phyloP scores from a whole-genome alignment of 805 yeast genomes.

The Saccharomycopsis malanga region DNA sequence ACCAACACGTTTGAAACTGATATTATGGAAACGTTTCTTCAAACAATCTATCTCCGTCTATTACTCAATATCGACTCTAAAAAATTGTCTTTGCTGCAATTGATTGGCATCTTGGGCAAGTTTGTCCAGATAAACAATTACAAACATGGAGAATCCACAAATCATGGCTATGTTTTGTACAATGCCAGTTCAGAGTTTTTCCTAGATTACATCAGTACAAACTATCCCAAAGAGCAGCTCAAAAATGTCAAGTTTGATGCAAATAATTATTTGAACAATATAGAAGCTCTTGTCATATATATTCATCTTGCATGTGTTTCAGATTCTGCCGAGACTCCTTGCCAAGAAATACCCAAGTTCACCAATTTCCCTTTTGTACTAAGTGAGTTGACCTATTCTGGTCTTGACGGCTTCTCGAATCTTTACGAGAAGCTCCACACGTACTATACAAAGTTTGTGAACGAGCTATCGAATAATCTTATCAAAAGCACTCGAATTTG shows the following conservation, averaged over 20 bases:
- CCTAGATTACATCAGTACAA: constrained; percentile 30
- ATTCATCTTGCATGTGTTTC: not conserved
- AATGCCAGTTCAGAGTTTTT: constrained; percentile 35
- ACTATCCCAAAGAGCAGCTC: constrained; percentile 27
- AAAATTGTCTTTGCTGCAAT: constrained; percentile 25
- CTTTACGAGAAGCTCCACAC: not conserved
- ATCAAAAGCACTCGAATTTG: constrained; percentile 17
- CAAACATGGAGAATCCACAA: constrained; percentile 8
- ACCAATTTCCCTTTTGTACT: constrained; percentile 10
- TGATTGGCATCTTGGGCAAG: constrained; percentile 33
- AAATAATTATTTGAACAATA: not conserved
- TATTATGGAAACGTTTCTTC: constrained; percentile 43
- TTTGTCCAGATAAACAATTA: constrained; percentile 30
- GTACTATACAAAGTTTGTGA: constrained; percentile 13
- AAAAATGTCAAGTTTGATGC: constrained; percentile 4
- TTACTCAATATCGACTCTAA: constrained; percentile 34
- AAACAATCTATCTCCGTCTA: constrained; percentile 44
- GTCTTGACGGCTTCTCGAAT: not conserved
- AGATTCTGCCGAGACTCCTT: not conserved
- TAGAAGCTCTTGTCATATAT: constrained; percentile 1
- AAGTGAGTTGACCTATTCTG: constrained; percentile 9
- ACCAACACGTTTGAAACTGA: constrained; percentile 41
- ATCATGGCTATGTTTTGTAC: constrained; percentile 30
- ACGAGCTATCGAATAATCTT: constrained; percentile 12
- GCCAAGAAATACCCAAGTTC: constrained; percentile 3